Evolutionary conservation across 2,329 filamentous ascomycete species (phyloP).

Genomic region (Endocalyx cinctus): DNA sequence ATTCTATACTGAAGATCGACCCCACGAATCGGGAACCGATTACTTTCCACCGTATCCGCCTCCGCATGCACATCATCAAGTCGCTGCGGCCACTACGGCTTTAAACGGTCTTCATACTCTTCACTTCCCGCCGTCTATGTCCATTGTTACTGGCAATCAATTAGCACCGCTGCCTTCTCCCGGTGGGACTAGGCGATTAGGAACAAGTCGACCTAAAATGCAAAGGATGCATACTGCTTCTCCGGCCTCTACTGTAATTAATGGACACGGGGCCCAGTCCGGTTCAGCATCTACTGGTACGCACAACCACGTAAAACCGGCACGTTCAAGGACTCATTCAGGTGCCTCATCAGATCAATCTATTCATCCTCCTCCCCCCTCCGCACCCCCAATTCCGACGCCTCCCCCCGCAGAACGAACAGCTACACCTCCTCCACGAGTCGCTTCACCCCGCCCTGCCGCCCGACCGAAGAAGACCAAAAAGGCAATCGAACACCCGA

Average conservation of each 20-base stretch:
- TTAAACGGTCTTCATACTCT: conserved; percentile 21
- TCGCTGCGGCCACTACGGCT: conserved; percentile 17
- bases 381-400: conserved; percentile 47
- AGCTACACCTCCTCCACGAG: conserved; percentile 47
- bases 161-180: conserved; percentile 79
- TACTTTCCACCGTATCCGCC: conserved; percentile 30
- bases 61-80: conserved; percentile 21
- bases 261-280: conserved; percentile 36
- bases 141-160: conserved; percentile 75
- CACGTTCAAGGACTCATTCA: conserved; percentile 55
- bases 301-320: conserved; percentile 36
- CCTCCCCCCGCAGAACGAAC: conserved; percentile 51
- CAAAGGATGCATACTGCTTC: conserved; percentile 74
- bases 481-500: conserved; percentile 39
- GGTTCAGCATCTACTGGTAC: conserved; percentile 31
- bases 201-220: conserved; percentile 44
- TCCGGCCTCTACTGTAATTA: conserved; percentile 56
- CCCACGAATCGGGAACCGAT: conserved; percentile 29
- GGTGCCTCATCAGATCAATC: conserved; percentile 50
- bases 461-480: conserved; percentile 48
- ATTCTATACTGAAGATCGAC: conserved; percentile 26
- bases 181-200: conserved; percentile 51
- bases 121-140: conserved; percentile 61
- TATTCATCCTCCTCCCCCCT: conserved; percentile 38
- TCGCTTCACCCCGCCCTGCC: conserved; percentile 45